phyloP scores from a whole-genome alignment of 2,329 filamentous ascomycete genomes.

The Emmonsia crescens region DNA sequence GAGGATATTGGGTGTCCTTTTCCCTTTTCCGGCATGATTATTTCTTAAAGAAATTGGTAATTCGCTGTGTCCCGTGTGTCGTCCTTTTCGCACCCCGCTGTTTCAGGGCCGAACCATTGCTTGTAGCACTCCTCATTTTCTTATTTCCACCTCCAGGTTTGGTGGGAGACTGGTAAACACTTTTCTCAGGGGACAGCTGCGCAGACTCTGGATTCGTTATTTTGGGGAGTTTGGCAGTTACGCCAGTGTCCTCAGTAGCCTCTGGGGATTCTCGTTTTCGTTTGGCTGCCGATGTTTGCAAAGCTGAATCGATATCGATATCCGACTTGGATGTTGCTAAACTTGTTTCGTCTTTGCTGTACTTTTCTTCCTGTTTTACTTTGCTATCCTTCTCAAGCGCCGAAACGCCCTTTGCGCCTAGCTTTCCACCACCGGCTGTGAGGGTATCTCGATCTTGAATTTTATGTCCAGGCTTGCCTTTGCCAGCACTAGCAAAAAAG shows the following conservation, averaged over 20 bases:
- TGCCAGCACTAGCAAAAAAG: slow-evolving; percentile 61
- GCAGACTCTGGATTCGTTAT: slow-evolving; percentile 1
- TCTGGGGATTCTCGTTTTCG: slow-evolving; percentile 7
- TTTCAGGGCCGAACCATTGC: slow-evolving; percentile 41
- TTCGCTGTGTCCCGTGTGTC: slow-evolving; percentile 41
- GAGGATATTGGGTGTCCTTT: background rate
- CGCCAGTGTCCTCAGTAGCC: slow-evolving; percentile 33
- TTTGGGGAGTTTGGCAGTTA: slow-evolving; percentile 6
- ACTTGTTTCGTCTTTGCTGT: slow-evolving; percentile 13
- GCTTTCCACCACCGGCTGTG: slow-evolving; percentile 24
- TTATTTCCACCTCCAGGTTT: slow-evolving; percentile 17
- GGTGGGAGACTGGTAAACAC: slow-evolving; percentile 12
- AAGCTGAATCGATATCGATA: slow-evolving; percentile 11
- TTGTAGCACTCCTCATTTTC: slow-evolving; percentile 47
- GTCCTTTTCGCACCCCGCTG: slow-evolving; percentile 31
- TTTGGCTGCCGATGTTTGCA: slow-evolving; percentile 16
- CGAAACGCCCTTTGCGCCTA: slow-evolving; percentile 18
- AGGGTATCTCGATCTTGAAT: slow-evolving; percentile 11
- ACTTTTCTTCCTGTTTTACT: slow-evolving; percentile 29
- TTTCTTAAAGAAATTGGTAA: slow-evolving; percentile 40
- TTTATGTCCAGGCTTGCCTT: slow-evolving; percentile 14
- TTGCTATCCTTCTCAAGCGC: slow-evolving; percentile 23
- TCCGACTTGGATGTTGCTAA: slow-evolving; percentile 5
- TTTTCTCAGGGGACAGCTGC: background rate
- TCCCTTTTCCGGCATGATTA: background rate